phyloP scores from a whole-genome alignment of 306 rosid genomes.

The Macrotyloma uniflorum region DNA sequence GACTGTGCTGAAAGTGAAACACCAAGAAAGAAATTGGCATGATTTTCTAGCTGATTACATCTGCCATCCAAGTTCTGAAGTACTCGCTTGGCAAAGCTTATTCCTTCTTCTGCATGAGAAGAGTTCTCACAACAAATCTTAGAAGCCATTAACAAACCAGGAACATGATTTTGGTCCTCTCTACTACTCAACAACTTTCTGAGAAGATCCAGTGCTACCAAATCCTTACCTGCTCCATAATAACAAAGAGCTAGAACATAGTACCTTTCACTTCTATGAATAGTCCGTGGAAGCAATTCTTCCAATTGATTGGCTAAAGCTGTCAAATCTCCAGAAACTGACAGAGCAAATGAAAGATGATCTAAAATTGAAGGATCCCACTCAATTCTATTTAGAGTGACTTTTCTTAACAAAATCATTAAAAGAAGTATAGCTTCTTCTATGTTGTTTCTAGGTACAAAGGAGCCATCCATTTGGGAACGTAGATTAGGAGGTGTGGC shows the following conservation, averaged over 20 bases:
- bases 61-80: slow-evolving; percentile 54
- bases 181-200: slow-evolving; percentile 59
- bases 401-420: slow-evolving; percentile 77
- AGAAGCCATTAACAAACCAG: slow-evolving; percentile 79
- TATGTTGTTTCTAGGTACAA: slow-evolving; percentile 76
- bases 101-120: slow-evolving; percentile 62
- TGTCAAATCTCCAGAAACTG: slow-evolving; percentile 76
- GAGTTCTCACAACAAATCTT: slow-evolving; percentile 75
- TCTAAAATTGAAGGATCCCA: slow-evolving; percentile 97
- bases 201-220: slow-evolving; percentile 69
- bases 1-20: slow-evolving; percentile 71
- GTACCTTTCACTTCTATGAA: slow-evolving; percentile 62
- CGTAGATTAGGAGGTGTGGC: slow-evolving; percentile 82
- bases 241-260: slow-evolving; percentile 71
- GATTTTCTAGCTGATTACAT: slow-evolving; percentile 65
- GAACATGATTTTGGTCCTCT: slow-evolving; percentile 62
- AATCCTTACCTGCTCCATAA: slow-evolving; percentile 70
- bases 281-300: slow-evolving; percentile 69
- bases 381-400: slow-evolving; percentile 66
- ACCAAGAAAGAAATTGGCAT: slow-evolving; percentile 66
- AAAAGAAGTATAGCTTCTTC: slow-evolving; percentile 96
- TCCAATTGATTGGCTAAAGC: slow-evolving; percentile 80
- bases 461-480: slow-evolving; percentile 78
- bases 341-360: slow-evolving; percentile 86
- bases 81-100: slow-evolving; percentile 54